Evolutionary conservation across 495 filamentous ascomycete genomes (phyloP), one percentile per base, ranked within the genome.

Genomic region (Parathielavia appendiculata): DNA sequence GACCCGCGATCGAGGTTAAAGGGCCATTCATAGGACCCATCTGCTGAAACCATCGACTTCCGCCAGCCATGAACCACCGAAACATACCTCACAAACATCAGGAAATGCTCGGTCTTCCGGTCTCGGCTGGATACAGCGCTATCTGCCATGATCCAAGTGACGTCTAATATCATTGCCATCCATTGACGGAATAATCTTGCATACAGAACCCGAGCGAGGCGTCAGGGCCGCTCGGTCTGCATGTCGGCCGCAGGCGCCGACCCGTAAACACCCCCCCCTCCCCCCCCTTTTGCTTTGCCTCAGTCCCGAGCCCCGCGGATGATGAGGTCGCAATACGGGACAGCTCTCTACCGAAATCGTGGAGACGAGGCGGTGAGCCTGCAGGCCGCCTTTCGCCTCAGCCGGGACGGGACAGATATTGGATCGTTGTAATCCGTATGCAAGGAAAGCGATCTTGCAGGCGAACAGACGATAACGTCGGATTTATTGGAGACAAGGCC

Each of bases 341-440:
- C 17, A 14, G 38, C 26, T 12, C 23, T 43, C 41, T 59, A 40
- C 57, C 57, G 50, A 54, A 38, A 23, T 54, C 39, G 44, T 48
- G 57, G 57, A 59, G 50, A 47, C 50, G 57, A 59, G 50, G 56
- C 50, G 57, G 57, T 59, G 57, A 54, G 57, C 14, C 30, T 53
- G 57, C 50, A 54, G 48, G 40, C 11, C 52, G n/a, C 52, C 34
- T 40, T 12, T 53, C 49, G 56, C 49, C 43, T 47, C 56, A 39
- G 3, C 38, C 53, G 19, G 41, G 30, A 30, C 41, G 41, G 53
- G 17, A 46, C 53, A 47, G 23, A 14, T 46, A 45, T 55, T 47
- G 53, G 14, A 26, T 23, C n/a, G 16, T 26, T 46, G 53, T n/a
- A n/a, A n/a, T n/a, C n/a, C n/a, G n/a, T 41, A 56, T 35, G 40